Percentiles rank a stretch among this genome's conserved stretches.
phyloP scores from a whole-genome alignment of 768 basidiomycete genomes.

The Postia placenta region DNA sequence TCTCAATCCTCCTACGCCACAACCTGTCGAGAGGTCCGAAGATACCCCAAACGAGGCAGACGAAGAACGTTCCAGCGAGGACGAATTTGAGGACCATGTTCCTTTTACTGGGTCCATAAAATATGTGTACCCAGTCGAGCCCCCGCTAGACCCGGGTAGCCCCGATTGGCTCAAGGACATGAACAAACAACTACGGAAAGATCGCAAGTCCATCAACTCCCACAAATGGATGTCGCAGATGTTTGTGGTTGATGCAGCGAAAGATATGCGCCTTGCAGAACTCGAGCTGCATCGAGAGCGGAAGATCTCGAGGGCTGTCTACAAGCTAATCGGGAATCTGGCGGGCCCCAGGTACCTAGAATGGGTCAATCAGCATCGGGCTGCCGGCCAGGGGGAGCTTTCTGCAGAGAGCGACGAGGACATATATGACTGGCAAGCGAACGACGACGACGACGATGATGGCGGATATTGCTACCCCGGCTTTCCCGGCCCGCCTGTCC shows the following conservation, averaged over 20 bases:
- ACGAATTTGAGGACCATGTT: neutral
- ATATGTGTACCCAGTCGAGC: neutral
- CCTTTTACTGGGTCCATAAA: neutral
- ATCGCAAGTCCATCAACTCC: neutral
- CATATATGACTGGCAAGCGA: neutral
- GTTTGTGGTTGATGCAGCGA: neutral
- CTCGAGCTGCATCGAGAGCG: conserved; percentile 2
- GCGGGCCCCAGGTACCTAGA: neutral
- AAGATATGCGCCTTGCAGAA: neutral
- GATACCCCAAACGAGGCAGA: neutral
- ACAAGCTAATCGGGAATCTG: neutral
- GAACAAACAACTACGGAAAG: neutral
- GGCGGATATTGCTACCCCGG: neutral
- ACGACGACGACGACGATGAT: neutral
- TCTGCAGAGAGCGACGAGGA: neutral
- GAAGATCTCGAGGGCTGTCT: neutral
- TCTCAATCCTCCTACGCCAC: neutral
- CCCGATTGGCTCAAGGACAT: conserved; percentile 9
- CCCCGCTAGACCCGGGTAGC: neutral
- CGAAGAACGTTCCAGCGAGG: neutral
- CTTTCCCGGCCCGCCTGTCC: neutral
- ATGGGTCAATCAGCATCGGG: neutral
- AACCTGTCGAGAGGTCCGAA: neutral
- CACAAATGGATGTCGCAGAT: neutral
- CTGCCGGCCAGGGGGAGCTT: neutral